These are phyloP conservation scores for Podaxis carcinomalis DNA, from an alignment of 768 basidiomycete species.

Conservation along the genomic window DNA sequence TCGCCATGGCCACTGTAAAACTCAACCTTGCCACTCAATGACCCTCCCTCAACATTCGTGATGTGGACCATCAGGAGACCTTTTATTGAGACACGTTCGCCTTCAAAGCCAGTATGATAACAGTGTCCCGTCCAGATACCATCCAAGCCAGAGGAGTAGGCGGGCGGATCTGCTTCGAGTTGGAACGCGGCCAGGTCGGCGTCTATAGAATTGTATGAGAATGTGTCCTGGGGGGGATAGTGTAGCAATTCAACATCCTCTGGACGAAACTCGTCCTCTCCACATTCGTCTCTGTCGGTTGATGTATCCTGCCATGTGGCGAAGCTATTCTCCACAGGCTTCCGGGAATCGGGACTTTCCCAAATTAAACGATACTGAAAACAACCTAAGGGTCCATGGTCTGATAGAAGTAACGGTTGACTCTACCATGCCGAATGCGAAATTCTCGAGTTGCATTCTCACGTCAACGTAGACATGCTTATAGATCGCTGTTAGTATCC, in stretches of 20 bases:
- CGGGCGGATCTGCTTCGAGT: conserved; percentile 15
- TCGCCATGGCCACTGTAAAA: background rate
- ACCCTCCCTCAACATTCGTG: background rate
- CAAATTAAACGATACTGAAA: conserved; percentile 28
- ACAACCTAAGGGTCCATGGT: background rate
- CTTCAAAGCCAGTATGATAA: conserved; percentile 18
- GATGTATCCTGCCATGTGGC: conserved; percentile 22
- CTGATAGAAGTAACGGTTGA: background rate
- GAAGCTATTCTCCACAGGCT: conserved; percentile 27
- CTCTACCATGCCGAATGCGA: conserved; percentile 34
- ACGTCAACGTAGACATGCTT: conserved; percentile 32
- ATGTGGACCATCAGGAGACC: background rate
- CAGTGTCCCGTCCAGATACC: conserved; percentile 32
- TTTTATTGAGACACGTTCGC: conserved; percentile 16
- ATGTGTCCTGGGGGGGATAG: conserved; percentile 29
- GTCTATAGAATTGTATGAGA: conserved; percentile 25
- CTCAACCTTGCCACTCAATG: background rate
- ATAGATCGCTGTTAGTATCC: conserved; percentile 23
- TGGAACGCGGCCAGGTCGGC: conserved; percentile 20
- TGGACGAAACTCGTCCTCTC: conserved; percentile 12
- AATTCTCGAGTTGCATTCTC: conserved; percentile 27
- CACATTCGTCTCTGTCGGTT: conserved; percentile 12
- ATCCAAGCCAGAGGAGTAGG: conserved; percentile 13
- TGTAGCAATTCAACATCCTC: conserved; percentile 24
- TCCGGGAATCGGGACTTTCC: conserved; percentile 24